A percentile compares a stretch with the other conserved stretches of the same genome.
These are phyloP conservation scores for Globisporangium ultimum DNA, from an alignment of 352 stramenopile species.

Conservation along the genomic window DNA sequence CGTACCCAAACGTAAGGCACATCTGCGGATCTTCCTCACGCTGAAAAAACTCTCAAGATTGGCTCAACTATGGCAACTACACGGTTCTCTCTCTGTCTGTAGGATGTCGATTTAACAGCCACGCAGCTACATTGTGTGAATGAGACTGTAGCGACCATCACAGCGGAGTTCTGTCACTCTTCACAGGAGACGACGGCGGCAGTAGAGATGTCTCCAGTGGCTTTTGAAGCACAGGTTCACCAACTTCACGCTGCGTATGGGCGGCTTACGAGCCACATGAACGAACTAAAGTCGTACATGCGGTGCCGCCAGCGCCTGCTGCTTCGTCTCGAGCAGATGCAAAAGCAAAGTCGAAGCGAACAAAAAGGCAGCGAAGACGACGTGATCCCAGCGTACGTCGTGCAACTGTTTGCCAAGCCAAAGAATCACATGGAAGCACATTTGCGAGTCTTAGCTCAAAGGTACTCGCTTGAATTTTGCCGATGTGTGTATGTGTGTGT, in stretches of 20 bases:
- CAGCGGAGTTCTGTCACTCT: not conserved
- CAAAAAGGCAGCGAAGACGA: constrained; percentile 14
- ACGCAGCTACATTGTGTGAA: not conserved
- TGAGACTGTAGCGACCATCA: constrained; percentile 9
- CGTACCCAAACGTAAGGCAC: not conserved
- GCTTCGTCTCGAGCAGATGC: constrained; percentile 24
- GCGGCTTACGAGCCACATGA: constrained; percentile 34
- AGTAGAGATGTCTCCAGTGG: not conserved
- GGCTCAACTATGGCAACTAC: too few species aligned
- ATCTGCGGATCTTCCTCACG: too few species aligned
- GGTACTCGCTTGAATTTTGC: constrained; percentile 15
- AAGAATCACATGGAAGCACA: constrained; percentile 32
- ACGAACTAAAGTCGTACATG: constrained; percentile 27
- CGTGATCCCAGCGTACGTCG: constrained; percentile 32
- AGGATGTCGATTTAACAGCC: not conserved
- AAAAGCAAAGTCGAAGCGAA: constrained; percentile 18
- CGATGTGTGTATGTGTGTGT: not conserved
- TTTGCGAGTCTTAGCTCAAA: constrained; percentile 33
- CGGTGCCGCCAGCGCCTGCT: constrained; percentile 44
- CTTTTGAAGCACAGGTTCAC: constrained; percentile 28
- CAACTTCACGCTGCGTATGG: constrained; percentile 42
- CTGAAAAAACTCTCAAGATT: too few species aligned
- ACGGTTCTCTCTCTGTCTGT: not conserved
- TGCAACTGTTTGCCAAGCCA: constrained; percentile 35
- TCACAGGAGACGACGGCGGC: not conserved